Evolutionary conservation across 176 grass and related monocot species (phyloP), one percentile per base, ranked within the genome.

Genomic region (Luzula sylvatica): DNA sequence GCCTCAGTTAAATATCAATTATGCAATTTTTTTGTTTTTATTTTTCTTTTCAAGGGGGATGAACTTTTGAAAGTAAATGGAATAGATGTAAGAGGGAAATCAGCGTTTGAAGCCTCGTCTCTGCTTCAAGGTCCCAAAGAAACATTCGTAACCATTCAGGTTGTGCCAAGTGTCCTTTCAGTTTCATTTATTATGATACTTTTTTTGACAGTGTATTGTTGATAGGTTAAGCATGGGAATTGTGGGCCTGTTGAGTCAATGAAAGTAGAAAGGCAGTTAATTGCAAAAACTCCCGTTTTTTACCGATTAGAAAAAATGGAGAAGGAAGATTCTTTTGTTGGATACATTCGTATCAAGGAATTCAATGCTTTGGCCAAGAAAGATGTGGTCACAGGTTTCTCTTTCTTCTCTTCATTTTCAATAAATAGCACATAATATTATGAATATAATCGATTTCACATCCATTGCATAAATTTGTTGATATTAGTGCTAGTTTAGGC

Each of bases 301-400:
- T 96, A 96, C 68, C 74, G 81, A 46, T 71, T 96, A 50, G 92
- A 96, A 58, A 96, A 96, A 67, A 68, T 63, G 53, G 80, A 86
- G 11, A 68, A 73, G 30, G 74, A 71, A 24, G 75, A 77, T 78
- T 82, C 56, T 38, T 74, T 74, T 46, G 70, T 89, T n/a, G 92
- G 92, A 47, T 96, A 89, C 70, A 80, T 96, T 74, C 81, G 65
- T 50, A 74, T 96, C 57, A 96, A 88, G 75, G 90, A 96, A 64
- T 96, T 96, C 72, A 96, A 96, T 82, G 77, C 92, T 42, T 51
- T 89, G 74, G 85, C 81, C 40, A 89, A 96, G 67, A 96, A 89
- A 88, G 92, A 96, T 82, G 76, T 96, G 77, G 85, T 96, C 65
- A 96, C 71, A 67, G 92, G 85, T 89, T 66, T 65, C 65, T 52